phyloP scores from a whole-genome alignment of 768 basidiomycete genomes.

The Mycena galopus region DNA sequence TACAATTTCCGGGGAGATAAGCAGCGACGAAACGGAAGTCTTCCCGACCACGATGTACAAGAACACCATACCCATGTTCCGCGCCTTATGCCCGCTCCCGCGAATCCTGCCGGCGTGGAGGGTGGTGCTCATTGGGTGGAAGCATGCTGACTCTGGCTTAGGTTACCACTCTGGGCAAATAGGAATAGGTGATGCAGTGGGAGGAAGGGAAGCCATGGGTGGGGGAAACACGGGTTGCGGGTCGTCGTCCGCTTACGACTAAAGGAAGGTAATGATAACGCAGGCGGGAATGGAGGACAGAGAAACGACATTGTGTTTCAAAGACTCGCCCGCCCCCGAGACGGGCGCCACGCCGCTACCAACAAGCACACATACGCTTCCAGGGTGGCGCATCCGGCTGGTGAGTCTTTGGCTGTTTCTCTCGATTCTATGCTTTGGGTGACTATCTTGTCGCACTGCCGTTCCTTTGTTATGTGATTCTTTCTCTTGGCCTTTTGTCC shows the following conservation, averaged over 20 bases:
- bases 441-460: no score
- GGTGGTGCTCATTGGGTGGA: slow-evolving; percentile 67
- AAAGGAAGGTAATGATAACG: no score
- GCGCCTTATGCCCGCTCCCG: slow-evolving; percentile 80
- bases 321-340: slow-evolving; percentile 55
- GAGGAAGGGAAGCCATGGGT: slow-evolving; percentile 35
- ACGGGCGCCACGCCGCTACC: slow-evolving; percentile 53
- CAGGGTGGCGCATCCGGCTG: slow-evolving; percentile 75
- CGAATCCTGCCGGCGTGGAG: slow-evolving; percentile 83
- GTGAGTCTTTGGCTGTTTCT: no score
- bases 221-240: slow-evolving; percentile 33
- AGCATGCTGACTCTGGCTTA: no score
- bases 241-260: slow-evolving; percentile 42
- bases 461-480: no score
- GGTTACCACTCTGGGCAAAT: no score
- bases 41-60: slow-evolving; percentile 87
- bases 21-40: slow-evolving; percentile 58
- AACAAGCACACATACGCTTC: slow-evolving; percentile 71
- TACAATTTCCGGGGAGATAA: no score
- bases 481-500: no score
- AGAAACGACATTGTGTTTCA: slow-evolving; percentile 51
- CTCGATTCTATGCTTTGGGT: no score
- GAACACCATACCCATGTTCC: slow-evolving; percentile 85
- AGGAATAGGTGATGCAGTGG: no score
- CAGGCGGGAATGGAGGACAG: no score